Evolutionary conservation across 1,284 basidiomycete species (phyloP).

Genomic region (Termitomyces sp.): DNA sequence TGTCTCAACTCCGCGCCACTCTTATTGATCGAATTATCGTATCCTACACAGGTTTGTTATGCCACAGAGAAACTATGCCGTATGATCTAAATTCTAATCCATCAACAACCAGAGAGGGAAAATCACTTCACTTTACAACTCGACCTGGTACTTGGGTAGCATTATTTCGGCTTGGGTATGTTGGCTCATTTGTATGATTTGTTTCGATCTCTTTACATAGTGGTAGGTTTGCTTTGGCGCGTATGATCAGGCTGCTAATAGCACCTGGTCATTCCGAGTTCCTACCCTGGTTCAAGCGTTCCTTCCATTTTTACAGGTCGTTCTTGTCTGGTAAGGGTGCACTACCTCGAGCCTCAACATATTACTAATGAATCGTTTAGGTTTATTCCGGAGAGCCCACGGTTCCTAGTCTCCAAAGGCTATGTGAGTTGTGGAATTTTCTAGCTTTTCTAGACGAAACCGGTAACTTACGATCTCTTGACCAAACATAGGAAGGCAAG

Average conservation of each 20-base stretch:
- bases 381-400: constrained; percentile 67
- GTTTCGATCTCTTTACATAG: neutral
- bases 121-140: constrained; percentile 57
- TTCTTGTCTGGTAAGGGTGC: constrained; percentile 43
- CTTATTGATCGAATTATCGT: constrained; percentile 65
- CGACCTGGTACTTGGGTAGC: constrained; percentile 62
- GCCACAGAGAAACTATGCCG: neutral
- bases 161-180: constrained; percentile 53
- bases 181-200: constrained; percentile 4
- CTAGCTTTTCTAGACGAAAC: neutral
- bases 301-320: constrained; percentile 58
- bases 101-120: constrained; percentile 43
- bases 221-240: constrained; percentile 51
- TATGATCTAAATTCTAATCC: too few species aligned
- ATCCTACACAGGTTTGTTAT: constrained; percentile 57
- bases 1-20: constrained; percentile 59
- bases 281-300: constrained; percentile 65
- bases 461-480: neutral
- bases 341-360: neutral
- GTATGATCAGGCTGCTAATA: constrained; percentile 40
- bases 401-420: constrained; percentile 61
- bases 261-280: constrained; percentile 61
- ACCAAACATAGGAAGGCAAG: constrained; percentile 39
- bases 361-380: constrained; percentile 24
- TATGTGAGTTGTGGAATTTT: constrained; percentile 32